Conservation (phyloP, 768 basidiomycete genomes). For the Pleurotus cornucopiae region DNA sequence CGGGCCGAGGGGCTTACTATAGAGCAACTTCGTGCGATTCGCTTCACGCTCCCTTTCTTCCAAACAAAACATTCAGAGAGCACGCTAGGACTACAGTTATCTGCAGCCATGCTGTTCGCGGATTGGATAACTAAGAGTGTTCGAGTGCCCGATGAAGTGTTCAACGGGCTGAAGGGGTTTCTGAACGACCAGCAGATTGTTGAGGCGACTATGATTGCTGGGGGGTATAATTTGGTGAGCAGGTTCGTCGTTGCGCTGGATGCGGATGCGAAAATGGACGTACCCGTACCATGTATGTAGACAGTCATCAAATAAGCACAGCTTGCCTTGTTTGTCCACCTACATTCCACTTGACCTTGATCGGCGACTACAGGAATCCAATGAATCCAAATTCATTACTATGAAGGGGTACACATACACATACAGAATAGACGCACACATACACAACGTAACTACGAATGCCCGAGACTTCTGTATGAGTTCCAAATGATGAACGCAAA, state of each 20-base stretch:
- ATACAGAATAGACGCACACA: too few relatives aligned
- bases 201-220: slow-evolving; percentile 23
- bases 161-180: slow-evolving; percentile 17
- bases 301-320: too few relatives aligned
- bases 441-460: too few relatives aligned
- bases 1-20: slow-evolving; percentile 26
- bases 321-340: too few relatives aligned
- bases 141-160: slow-evolving; percentile 19
- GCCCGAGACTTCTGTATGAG: too few relatives aligned
- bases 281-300: slow-evolving; percentile 16
- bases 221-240: slow-evolving; percentile 26
- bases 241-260: slow-evolving; percentile 23
- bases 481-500: too few relatives aligned
- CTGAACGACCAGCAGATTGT: slow-evolving; percentile 22
- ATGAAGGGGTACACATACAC: too few relatives aligned
- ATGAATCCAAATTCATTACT: too few relatives aligned
- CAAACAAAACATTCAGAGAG: slow-evolving; percentile 9
- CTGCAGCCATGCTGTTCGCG: slow-evolving; percentile 22
- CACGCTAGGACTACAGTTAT: slow-evolving; percentile 18
- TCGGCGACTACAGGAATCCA: too few relatives aligned
- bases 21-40: slow-evolving; percentile 21
- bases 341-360: too few relatives aligned
- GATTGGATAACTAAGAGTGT: slow-evolving; percentile 23
- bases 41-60: slow-evolving; percentile 16
- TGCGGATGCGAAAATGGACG: slow-evolving; percentile 23